phyloP scores from a whole-genome alignment of 2,329 filamentous ascomycete species.

The Acrodontium crateriforme region DNA sequence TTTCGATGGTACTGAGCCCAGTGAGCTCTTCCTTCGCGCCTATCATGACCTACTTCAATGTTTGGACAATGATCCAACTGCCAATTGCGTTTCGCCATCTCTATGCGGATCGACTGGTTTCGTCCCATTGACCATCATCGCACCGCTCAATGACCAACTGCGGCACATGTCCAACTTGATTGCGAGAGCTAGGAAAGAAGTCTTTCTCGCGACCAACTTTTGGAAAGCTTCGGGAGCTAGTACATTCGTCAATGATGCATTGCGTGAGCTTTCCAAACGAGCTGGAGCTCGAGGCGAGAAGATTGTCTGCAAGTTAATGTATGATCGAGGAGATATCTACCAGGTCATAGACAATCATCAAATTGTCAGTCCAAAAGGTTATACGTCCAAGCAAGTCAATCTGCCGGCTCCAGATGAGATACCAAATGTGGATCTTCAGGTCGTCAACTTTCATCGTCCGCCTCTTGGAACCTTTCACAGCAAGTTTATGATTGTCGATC shows the following conservation, averaged over 20 bases:
- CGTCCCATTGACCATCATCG: conserved; percentile 55
- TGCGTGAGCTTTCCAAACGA: conserved; percentile 54
- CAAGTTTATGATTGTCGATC: conserved; percentile 67
- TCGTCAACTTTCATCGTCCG: conserved; percentile 58
- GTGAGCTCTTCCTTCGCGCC: conserved; percentile 53
- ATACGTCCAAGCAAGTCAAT: conserved; percentile 39
- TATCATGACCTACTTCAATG: conserved; percentile 51
- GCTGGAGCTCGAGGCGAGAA: conserved; percentile 43
- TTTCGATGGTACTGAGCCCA: conserved; percentile 51
- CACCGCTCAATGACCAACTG: conserved; percentile 54
- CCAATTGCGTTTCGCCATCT: conserved; percentile 44
- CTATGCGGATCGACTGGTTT: conserved; percentile 49
- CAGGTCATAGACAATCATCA: conserved; percentile 55
- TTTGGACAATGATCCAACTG: conserved; percentile 37
- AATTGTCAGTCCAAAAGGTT: conserved; percentile 43
- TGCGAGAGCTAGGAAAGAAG: conserved; percentile 55
- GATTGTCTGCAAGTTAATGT: conserved; percentile 59
- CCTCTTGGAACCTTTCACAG: conserved; percentile 62
- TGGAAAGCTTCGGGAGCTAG: conserved; percentile 60
- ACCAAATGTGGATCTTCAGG: conserved; percentile 56
- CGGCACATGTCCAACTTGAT: conserved; percentile 67
- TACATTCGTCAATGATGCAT: conserved; percentile 50
- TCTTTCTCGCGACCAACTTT: conserved; percentile 62
- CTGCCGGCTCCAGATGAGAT: conserved; percentile 52
- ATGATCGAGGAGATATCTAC: conserved; percentile 54